Base-by-base conservation (phyloP, 495 filamentous ascomycete species). In the Ascodesmis nigricans region DNA sequence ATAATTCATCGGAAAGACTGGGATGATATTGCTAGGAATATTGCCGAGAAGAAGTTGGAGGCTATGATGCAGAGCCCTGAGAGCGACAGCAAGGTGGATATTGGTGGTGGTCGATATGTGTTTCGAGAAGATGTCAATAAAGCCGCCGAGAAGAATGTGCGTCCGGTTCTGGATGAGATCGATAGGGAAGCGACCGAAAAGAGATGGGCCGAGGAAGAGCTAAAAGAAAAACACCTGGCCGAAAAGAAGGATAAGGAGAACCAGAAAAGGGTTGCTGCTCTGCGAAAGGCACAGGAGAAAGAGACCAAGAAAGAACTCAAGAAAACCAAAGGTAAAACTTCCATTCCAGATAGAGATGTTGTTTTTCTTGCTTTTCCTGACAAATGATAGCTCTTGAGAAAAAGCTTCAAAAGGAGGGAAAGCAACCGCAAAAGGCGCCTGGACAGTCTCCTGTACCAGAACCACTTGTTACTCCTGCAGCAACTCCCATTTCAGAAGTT, bases 81-180 rank as follows among this genome's bases (percentile, higher is more conserved):
- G 17, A 64, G 64, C 42, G 56, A 65, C 34, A 66, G 72, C 15
- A 73, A 69, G 47, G 62, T 92, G 25, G 65, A 81, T 42, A 71
- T 97, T 31, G 84, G 90, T 15, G 70, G 74, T 16, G 75, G 80
- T 0, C 77, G 67, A 46, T 75, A 71, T 38, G 67, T 95, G 57
- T 70, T 84, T 31, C 67, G 73, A 53, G 62, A 68, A 3, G 79
- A 80, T 31, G 65, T 97, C 25, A 74, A 93, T 36, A 68, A 66
- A 7, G 71, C 93, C 40, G 87, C 87, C 0, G 67, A 67, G 6
- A 63, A 64, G 21, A 71, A 74, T 45, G 63, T 97, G n/a, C 77
- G 80, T 53, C 87, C 87, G 11, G 67, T 87, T 0, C 53, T 97
- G n/a, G 77, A 93, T 47, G 79, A 91, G 43, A 90, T 97, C 23